A percentile compares a stretch with the other conserved stretches of the same genome.
Evolutionary conservation across 495 filamentous ascomycete genomes (phyloP).

Genomic region (Symbiotaphrina buchneri): DNA sequence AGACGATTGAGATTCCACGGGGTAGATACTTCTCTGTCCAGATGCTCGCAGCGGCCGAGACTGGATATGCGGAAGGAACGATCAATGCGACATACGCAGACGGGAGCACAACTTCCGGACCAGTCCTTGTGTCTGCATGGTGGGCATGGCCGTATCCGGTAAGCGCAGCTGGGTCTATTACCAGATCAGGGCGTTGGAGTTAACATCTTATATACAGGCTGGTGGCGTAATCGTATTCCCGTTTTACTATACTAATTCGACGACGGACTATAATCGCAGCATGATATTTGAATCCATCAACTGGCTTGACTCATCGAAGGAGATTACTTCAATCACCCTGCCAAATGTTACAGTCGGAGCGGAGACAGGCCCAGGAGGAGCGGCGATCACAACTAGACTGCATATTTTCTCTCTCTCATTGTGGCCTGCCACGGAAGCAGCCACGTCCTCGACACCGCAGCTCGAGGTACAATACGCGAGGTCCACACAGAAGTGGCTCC

Average conservation of each 20-base stretch:
- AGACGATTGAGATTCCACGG: no score
- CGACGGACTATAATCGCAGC: constrained; percentile 24
- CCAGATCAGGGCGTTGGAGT: no score
- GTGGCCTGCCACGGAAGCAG: constrained; percentile 7
- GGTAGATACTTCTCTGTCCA: no score
- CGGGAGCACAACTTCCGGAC: constrained; percentile 14
- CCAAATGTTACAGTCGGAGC: constrained; percentile 14
- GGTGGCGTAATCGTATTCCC: constrained; percentile 27
- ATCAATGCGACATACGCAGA: constrained; percentile 25
- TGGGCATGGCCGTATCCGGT: constrained; percentile 23
- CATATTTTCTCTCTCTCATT: constrained; percentile 23
- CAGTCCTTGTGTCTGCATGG: constrained; percentile 22
- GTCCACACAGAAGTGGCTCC: constrained; percentile 26
- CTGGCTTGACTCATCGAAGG: constrained; percentile 21
- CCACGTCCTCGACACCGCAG: constrained; percentile 8
- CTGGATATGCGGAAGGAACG: no score
- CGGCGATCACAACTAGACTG: constrained; percentile 10
- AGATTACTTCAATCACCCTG: constrained; percentile 18
- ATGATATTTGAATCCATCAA: constrained; percentile 26
- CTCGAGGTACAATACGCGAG: constrained; percentile 23
- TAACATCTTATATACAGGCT: no score
- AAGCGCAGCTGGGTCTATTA: no score
- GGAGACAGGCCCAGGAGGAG: constrained; percentile 7
- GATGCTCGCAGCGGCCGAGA: no score
- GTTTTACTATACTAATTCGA: constrained; percentile 18